Conservation (phyloP, 2,329 filamentous ascomycete species). For the Botrytis cinerea region DNA sequence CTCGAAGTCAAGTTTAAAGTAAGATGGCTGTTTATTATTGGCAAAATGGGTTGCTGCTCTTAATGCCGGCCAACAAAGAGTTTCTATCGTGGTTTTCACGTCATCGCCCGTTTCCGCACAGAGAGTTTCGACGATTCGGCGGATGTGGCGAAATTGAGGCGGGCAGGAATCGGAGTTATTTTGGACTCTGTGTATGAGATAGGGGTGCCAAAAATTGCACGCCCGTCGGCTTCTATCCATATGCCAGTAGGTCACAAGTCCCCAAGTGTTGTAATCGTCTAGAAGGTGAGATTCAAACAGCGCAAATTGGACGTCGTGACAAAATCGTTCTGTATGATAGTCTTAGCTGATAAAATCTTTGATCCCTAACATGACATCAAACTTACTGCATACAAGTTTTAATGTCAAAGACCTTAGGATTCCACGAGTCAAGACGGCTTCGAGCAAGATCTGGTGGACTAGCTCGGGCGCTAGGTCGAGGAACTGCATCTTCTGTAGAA, state of each 20-base stretch:
- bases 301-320: not conserved
- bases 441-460: not conserved
- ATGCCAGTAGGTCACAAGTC: fast-evolving
- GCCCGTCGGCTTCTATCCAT: not conserved
- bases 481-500: not conserved
- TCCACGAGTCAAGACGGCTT: not conserved
- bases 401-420: not conserved
- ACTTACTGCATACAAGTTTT: not conserved
- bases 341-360: not conserved
- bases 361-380: not conserved
- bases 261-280: fast-evolving
- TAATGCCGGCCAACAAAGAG: not conserved
- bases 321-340: not conserved
- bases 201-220: not conserved
- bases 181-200: not conserved
- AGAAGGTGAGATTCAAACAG: not conserved
- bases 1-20: not conserved
- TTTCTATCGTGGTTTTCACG: not conserved
- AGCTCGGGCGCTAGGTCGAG: not conserved
- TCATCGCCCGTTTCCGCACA: not conserved
- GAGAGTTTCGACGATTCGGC: not conserved
- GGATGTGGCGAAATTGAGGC: not conserved
- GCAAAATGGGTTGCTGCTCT: fast-evolving
- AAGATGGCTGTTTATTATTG: too few species aligned
- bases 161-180: not conserved